Percentiles rank a stretch among this genome's conserved stretches.
phyloP scores from a whole-genome alignment of 805 yeast species.

The Ogataea nonfermentans region DNA sequence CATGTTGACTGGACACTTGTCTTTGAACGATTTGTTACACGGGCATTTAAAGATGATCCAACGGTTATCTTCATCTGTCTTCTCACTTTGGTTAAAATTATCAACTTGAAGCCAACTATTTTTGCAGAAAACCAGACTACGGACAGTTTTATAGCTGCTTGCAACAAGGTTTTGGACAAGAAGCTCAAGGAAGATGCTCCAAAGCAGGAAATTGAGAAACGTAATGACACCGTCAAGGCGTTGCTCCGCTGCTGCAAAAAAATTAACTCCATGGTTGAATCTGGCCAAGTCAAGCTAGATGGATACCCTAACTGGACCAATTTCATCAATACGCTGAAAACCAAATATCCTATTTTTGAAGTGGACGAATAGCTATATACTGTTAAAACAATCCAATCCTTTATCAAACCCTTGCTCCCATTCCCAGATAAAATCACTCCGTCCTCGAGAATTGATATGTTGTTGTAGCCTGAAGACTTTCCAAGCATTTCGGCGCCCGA shows the following conservation, averaged over 20 bases:
- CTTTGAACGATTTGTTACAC: constrained; percentile 41
- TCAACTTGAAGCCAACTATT: constrained; percentile 30
- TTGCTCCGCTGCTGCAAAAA: constrained; percentile 32
- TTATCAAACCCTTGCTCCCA: constrained; percentile 83
- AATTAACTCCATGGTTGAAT: constrained; percentile 21
- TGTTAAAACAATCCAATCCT: constrained; percentile 50
- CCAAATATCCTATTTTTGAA: constrained; percentile 25
- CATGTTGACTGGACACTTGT: constrained; percentile 27
- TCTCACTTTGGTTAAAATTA: constrained; percentile 41
- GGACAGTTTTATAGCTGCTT: constrained; percentile 34
- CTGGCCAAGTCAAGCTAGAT: constrained; percentile 20
- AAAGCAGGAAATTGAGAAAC: constrained; percentile 63
- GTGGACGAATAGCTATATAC: constrained; percentile 19
- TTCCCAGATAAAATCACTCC: constrained; percentile 69
- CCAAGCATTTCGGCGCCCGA: constrained; percentile 80
- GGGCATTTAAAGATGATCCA: constrained; percentile 60
- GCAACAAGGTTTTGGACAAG: constrained; percentile 42
- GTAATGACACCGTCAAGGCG: constrained; percentile 41
- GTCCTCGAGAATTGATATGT: constrained; percentile 57
- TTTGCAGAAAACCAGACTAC: constrained; percentile 24
- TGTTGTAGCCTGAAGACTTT: constrained; percentile 56
- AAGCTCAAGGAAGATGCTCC: constrained; percentile 60
- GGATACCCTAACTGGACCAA: constrained; percentile 25
- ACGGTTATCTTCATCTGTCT: constrained; percentile 56
- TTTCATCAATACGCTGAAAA: constrained; percentile 18